phyloP scores from a whole-genome alignment of 352 stramenopile genomes.

The Phytophthora litchii region DNA sequence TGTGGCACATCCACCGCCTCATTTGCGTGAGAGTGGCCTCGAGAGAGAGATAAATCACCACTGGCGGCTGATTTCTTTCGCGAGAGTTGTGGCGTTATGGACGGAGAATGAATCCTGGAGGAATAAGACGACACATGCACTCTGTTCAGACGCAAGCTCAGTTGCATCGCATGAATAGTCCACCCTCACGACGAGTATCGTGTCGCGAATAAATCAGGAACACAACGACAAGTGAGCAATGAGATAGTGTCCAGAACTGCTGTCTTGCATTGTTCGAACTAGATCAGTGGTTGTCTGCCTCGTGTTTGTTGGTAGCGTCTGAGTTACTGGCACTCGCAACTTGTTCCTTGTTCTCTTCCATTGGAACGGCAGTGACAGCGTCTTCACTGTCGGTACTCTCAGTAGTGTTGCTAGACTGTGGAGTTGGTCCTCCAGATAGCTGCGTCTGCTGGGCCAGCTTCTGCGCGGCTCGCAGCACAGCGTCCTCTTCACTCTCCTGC shows the following conservation, averaged over 20 bases:
- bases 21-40: neutral
- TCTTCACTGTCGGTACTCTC: neutral
- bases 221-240: neutral
- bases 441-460: conserved; percentile 22
- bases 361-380: too few species aligned
- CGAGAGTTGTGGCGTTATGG: conserved; percentile 12
- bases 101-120: conserved; percentile 7
- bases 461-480: conserved; percentile 64
- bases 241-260: neutral
- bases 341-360: too few species aligned
- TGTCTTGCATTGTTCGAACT: conserved; percentile 1
- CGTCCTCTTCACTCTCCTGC: conserved; percentile 65
- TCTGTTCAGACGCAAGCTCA: conserved; percentile 12
- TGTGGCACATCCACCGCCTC: neutral
- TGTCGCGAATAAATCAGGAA: conserved; percentile 5
- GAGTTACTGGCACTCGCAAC: too few species aligned
- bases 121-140: conserved; percentile 28
- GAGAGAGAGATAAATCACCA: conserved; percentile 30
- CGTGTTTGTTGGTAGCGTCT: too few species aligned
- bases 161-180: conserved; percentile 10
- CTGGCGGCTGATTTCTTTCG: conserved; percentile 28
- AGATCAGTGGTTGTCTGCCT: neutral
- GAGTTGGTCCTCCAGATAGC: neutral
- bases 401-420: conserved; percentile 20
- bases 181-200: conserved; percentile 4